Percentiles rank a stretch among this genome's conserved stretches.
These are phyloP conservation scores for Elsinoe ampelina DNA, from an alignment of 2,329 filamentous ascomycete genomes.

Conservation along the genomic window DNA sequence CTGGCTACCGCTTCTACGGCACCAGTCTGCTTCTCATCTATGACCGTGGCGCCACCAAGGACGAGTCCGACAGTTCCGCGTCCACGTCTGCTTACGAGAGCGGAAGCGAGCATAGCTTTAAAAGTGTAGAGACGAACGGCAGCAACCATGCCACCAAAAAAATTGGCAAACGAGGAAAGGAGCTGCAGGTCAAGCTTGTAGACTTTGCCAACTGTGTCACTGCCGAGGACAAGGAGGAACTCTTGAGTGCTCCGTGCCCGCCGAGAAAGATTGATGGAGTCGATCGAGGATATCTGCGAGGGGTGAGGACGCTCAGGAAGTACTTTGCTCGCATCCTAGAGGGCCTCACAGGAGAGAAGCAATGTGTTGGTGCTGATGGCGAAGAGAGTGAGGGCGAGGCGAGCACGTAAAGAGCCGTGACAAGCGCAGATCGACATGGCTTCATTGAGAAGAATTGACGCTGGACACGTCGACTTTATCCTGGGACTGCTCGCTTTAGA, in stretches of 20 bases:
- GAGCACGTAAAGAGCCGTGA: neutral
- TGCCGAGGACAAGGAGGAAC: slow-evolving; percentile 56
- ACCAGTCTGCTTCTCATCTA: slow-evolving; percentile 93
- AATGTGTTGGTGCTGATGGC: slow-evolving; percentile 19
- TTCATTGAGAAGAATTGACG: neutral
- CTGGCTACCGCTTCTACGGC: slow-evolving; percentile 89
- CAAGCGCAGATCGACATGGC: neutral
- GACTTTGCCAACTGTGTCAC: slow-evolving; percentile 98
- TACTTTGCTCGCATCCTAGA: slow-evolving; percentile 84
- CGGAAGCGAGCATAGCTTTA: slow-evolving; percentile 6
- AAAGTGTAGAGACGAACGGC: neutral
- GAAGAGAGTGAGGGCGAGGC: slow-evolving; percentile 13
- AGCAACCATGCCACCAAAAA: neutral
- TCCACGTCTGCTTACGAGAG: neutral
- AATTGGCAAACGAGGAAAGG: slow-evolving; percentile 26
- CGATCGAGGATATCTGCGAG: slow-evolving; percentile 81
- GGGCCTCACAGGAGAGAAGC: slow-evolving; percentile 45
- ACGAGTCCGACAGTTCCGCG: slow-evolving; percentile 26
- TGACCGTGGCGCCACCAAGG: slow-evolving; percentile 60
- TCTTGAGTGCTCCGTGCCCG: slow-evolving; percentile 58
- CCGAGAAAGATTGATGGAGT: slow-evolving; percentile 71
- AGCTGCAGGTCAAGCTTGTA: slow-evolving; percentile 89
- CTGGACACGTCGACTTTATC: neutral
- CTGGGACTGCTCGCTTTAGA: neutral
- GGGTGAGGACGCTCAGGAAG: slow-evolving; percentile 63